Evolutionary conservation across 352 stramenopile species (phyloP), one percentile per base, ranked within the genome.

Genomic region (Globisporangium alternatum): DNA sequence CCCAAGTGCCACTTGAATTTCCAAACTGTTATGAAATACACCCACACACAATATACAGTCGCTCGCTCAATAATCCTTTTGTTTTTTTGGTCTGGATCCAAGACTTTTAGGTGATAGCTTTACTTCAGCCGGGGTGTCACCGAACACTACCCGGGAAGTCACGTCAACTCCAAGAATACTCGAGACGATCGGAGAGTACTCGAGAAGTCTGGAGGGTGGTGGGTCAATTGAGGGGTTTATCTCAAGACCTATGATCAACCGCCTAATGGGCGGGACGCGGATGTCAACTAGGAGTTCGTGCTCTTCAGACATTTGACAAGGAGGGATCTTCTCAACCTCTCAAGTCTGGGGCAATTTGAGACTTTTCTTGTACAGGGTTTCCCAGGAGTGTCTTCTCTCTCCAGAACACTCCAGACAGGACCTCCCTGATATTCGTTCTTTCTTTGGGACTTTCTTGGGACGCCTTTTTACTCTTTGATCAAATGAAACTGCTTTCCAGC

Each of bases 361-460:
- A n/a, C 12, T n/a, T 45, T 45, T n/a, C 39, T n/a, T 12, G 6
- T n/a, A 12, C 13, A 45, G 12, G 39, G 39, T 12, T 48, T 48
- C 19, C 43, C 17, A 48, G 17, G 17, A 4, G 5, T 25, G 43
- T 22, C 17, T 5, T 12, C 7, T 7, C 25, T 48, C 43, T 48
- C 43, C 8, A 17, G 9, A 5, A 48, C 43, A 25, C 43, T 48
- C 43, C 43, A 48, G 43, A 5, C 17, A 19, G 43, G 43, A 48
- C 43, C 22, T 22, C 43, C 43, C 43, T 48, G 43, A 48, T 48
- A 48, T 48, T 48, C 17, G 19, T 48, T 48, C 43, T 48, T 48
- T 48, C 43, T 48, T 47, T 47, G 35, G 35, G 35, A 13, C 41
- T 47, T 47, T 44, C 39, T 47, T 47, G 41, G 43, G 43, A 48